These are phyloP conservation scores for Camelina sativa DNA, from an alignment of 345 rosid genomes.

Conservation along the genomic window DNA sequence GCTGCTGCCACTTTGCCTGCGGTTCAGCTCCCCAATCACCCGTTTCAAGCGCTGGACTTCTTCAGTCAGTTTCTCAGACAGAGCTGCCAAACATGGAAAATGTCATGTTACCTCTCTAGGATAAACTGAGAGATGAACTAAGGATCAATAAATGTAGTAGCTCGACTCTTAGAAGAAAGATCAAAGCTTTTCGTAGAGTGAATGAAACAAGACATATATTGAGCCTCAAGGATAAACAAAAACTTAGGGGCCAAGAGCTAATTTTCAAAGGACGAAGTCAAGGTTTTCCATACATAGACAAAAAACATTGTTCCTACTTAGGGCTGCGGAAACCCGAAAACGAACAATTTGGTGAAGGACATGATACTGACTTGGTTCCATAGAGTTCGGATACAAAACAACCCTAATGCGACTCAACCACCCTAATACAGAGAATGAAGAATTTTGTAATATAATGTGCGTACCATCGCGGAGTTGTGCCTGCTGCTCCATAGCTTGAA, in stretches of 20 bases:
- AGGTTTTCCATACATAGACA: not conserved
- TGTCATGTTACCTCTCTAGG: not conserved
- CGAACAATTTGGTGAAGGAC: not conserved
- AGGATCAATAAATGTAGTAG: not conserved
- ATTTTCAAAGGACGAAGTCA: not conserved
- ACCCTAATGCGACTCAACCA: not conserved
- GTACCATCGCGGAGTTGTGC: constrained; percentile 63
- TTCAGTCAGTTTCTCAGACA: constrained; percentile 52
- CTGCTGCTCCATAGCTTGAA: constrained; percentile 71
- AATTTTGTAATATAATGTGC: not conserved
- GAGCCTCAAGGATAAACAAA: not conserved
- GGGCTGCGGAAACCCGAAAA: not conserved
- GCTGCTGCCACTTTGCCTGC: constrained; percentile 27
- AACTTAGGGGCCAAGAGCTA: not conserved
- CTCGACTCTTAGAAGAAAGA: not conserved
- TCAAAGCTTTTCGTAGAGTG: not conserved
- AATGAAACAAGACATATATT: not conserved
- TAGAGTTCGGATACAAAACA: not conserved
- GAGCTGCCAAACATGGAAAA: constrained; percentile 45
- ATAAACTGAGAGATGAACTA: not conserved
- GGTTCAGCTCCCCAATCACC: constrained; percentile 46
- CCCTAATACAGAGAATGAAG: not conserved
- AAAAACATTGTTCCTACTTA: not conserved
- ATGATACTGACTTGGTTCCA: constrained; percentile 4
- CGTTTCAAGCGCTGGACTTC: constrained; percentile 56